Evolutionary conservation across 345 rosid species (phyloP), one percentile per base, ranked within the genome.

Genomic region (Stellera chamaejasme): DNA sequence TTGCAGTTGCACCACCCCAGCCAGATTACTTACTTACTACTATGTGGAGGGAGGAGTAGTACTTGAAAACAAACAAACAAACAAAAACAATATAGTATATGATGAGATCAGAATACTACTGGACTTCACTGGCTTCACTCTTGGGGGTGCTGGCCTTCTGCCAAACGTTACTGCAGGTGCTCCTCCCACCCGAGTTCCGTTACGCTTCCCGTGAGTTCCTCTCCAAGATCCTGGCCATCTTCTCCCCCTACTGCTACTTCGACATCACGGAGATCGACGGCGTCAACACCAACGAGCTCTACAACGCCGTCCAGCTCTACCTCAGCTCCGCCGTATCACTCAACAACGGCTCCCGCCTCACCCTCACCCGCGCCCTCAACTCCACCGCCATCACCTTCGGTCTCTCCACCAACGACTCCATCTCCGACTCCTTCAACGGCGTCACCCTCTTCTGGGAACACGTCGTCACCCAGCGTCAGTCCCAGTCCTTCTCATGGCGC

Each of bases 271-370:
- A 93, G 67, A 86, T 86, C 55, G 96, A 93, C 66, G 99, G 97
- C 46, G 96, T 93, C 13, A 93, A 93, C 83, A 88, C 99, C 69
- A 88, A 93, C 84, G 96, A 93, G 54, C 99, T 93, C 65, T 93
- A 93, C 78, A 78, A 79, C 91, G 99, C 99, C n/a, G 94, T 86
- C 63, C 99, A 93, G 77, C 91, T 93, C 39, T 93, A 93, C 75
- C 66, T 93, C 0, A 82, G 94, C 80, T 79, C 89, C 43, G 81
- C 82, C 16, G 80, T 79, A 25, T 86, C 93, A 43, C 61, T 79
- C 73, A 68, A n/a, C n/a, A n/a, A 84, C 55, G 90, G 88, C 3
- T 82, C 78, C 89, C 97, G 91, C 32, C 46, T 86, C 46, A 84
- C 86, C 68, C 94, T 93, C 61, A 84, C 99, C 4, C 87, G 99